Evolutionary conservation across 2,329 filamentous ascomycete species (phyloP), one percentile per base, ranked within the genome.

Genomic region (Ophiosphaerella narmari): DNA sequence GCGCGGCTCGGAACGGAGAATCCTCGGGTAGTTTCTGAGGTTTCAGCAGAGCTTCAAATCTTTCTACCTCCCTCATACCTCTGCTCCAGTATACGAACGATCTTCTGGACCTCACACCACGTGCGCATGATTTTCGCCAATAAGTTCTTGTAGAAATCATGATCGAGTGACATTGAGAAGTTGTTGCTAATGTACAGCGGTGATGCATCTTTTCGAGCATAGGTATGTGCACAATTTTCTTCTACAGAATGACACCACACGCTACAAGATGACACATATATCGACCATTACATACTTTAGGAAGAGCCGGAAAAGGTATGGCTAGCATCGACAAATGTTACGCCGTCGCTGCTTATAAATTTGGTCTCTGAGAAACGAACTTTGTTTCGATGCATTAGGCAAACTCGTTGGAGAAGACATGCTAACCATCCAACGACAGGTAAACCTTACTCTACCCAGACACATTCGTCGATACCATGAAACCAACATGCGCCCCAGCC

Each of bases 241-340:
- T 35, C 8, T 33, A 31, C 8, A 16, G 12, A 18, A 7, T 42
- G 14, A 24, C 42, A 24, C 26, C 54, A 50, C 32, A 48, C 52
- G 63, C 63, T 66, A 57, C 53, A 66, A 59, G 68, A 71, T 71
- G 68, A 71, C 48, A 66, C 54, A 46, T 61, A 62, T 62, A 69
- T 68, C 63, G 67, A 70, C 68, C 68, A 68, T 68, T 57, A 66
- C 56, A 60, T 63, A 62, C 59, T 70, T 68, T 77, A 79, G 77
- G 77, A 79, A 79, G 77, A 79, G 77, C 77, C 77, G 77, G 74
- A 79, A 77, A 77, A 79, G 76, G 75, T 72, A 78, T 73, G 73
- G 73, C 74, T 72, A 71, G 75, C 71, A 78, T 78, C 75, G 75
- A 73, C 75, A 78, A 67, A 78, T 77, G 70, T 70, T 72, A 67